A percentile compares a stretch with the other conserved stretches of the same genome.
phyloP scores from a whole-genome alignment of 495 filamentous ascomycete species.

The Xylaria scruposa region DNA sequence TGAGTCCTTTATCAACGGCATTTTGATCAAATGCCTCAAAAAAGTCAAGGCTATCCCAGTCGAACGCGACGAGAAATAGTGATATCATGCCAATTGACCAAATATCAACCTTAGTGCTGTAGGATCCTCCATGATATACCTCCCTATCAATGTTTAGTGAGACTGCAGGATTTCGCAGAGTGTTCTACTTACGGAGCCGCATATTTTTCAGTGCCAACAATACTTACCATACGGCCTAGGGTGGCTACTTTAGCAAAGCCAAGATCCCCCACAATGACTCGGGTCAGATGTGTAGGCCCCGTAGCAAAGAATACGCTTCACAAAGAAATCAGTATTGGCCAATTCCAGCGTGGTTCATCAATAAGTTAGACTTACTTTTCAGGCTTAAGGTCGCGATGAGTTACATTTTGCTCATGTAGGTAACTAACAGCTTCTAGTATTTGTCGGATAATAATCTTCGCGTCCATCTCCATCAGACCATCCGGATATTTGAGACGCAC shows the following conservation, averaged over 20 bases:
- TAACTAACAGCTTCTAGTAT: constrained; percentile 78
- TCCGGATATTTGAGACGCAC: constrained; percentile 52
- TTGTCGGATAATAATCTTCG: constrained; percentile 83
- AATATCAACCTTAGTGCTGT: constrained; percentile 47
- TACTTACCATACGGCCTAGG: constrained; percentile 62
- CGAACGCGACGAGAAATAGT: constrained; percentile 25
- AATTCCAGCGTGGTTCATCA: neutral
- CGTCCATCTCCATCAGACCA: constrained; percentile 62
- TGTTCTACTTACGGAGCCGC: constrained; percentile 69
- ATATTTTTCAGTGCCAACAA: constrained; percentile 70
- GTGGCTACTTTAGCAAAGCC: constrained; percentile 61
- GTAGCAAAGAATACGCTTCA: constrained; percentile 70
- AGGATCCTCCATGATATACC: constrained; percentile 32
- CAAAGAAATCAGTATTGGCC: neutral
- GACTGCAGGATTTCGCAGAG: no score
- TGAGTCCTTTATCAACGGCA: constrained; percentile 32
- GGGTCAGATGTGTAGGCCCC: constrained; percentile 55
- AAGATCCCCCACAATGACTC: constrained; percentile 78
- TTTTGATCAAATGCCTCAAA: constrained; percentile 37
- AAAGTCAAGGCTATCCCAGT: constrained; percentile 36
- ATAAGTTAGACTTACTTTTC: constrained; percentile 65
- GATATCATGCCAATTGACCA: constrained; percentile 47
- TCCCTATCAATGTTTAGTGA: constrained; percentile 31
- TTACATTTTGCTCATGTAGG: constrained; percentile 80
- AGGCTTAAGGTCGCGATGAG: constrained; percentile 92